A percentile compares a stretch with the other conserved stretches of the same genome.
Evolutionary conservation across 2,329 filamentous ascomycete genomes (phyloP).

Genomic region (Colletotrichum caudatum): DNA sequence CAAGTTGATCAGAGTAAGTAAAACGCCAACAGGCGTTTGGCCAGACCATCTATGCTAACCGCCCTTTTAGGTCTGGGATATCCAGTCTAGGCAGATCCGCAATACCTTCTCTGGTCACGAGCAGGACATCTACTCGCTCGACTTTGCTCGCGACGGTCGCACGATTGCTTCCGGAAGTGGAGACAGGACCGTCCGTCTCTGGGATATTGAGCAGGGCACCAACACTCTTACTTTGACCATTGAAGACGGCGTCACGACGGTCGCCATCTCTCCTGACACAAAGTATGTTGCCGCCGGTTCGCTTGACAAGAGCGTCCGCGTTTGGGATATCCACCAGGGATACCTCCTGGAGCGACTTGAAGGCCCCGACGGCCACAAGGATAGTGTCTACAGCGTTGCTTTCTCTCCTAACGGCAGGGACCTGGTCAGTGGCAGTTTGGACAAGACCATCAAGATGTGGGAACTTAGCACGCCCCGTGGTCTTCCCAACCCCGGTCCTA

Average conservation of each 20-base stretch:
- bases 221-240: slow-evolving; percentile 90
- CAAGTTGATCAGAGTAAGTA: slow-evolving; percentile 90
- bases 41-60: slow-evolving; percentile 31
- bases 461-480: slow-evolving; percentile 82
- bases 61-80: slow-evolving; percentile 86
- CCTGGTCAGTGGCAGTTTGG: slow-evolving; percentile 92
- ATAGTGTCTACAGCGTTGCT: slow-evolving; percentile 95
- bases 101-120: slow-evolving; percentile 97
- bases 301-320: slow-evolving; percentile 95
- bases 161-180: slow-evolving; percentile 96
- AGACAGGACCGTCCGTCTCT: slow-evolving; percentile 92
- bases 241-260: slow-evolving; percentile 96
- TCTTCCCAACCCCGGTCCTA: slow-evolving; percentile 74
- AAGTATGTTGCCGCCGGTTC: slow-evolving; percentile 95
- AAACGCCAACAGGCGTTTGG: neutral
- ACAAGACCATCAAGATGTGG: slow-evolving; percentile 99
- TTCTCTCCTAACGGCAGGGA: slow-evolving; percentile 95
- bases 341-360: slow-evolving; percentile 92
- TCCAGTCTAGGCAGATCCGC: slow-evolving; percentile 83
- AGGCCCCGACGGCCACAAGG: slow-evolving; percentile 93
- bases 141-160: slow-evolving; percentile 92
- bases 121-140: slow-evolving; percentile 97
- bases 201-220: slow-evolving; percentile 89
- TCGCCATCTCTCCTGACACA: slow-evolving; percentile 95
- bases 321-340: slow-evolving; percentile 92